Evolutionary conservation across 345 rosid genomes (phyloP).

Genomic region (Salix arbutifolia): DNA sequence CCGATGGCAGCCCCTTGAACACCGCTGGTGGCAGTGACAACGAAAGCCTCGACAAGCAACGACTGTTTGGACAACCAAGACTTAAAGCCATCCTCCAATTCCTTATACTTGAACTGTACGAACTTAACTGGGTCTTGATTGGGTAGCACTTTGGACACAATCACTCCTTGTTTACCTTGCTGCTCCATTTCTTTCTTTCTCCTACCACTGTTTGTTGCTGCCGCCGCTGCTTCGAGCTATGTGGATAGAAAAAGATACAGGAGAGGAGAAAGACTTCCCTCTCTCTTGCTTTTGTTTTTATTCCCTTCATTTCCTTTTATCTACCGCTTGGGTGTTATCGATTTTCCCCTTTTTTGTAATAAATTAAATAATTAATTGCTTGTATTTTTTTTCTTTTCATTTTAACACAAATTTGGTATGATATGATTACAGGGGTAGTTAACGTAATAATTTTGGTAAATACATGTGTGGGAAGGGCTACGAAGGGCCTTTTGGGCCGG

Average conservation of each 20-base stretch:
- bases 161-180: constrained; percentile 39
- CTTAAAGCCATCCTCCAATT: constrained; percentile 59
- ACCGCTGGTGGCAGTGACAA: constrained; percentile 68
- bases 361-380: too few species aligned
- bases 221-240: neutral
- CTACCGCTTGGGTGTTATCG: neutral
- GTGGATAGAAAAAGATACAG: neutral
- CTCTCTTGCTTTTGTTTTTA: neutral
- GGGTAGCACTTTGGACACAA: constrained; percentile 34
- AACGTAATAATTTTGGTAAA: too few species aligned
- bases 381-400: too few species aligned
- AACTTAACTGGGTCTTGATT: constrained; percentile 56
- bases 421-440: too few species aligned
- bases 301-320: neutral
- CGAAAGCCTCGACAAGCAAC: constrained; percentile 66
- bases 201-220: neutral
- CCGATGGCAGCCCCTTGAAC: constrained; percentile 87
- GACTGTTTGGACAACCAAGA: constrained; percentile 76
- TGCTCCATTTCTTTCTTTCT: constrained; percentile 37
- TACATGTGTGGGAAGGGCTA: too few species aligned
- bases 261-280: neutral
- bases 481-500: too few species aligned
- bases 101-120: constrained; percentile 53
- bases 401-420: too few species aligned
- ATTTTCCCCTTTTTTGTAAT: neutral